Evolutionary conservation across 2,329 filamentous ascomycete genomes (phyloP), one percentile per base, ranked within the genome.

Genomic region (Rhynchosporium agropyri): DNA sequence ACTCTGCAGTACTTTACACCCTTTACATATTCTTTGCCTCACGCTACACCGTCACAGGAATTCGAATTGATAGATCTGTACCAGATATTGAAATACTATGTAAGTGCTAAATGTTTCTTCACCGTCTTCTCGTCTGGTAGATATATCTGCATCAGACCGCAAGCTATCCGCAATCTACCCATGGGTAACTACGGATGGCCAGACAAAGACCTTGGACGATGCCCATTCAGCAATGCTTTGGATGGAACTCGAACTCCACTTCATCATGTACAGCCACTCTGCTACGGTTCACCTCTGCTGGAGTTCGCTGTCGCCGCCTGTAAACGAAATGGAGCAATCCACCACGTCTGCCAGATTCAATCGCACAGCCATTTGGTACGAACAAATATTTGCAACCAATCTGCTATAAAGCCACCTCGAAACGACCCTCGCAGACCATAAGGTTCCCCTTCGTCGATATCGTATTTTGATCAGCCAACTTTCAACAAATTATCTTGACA

Each of bases 101-200:
- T 68, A 65, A 66, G 64, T 68, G 15, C 29, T 42, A 59, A 54
- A 57, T 50, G 26, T 66, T 62, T 62, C 59, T 40, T 67, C 56
- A 50, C 31, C 61, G 54, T 65, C 55, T 33, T 7, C 15, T 26
- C n/a, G 43, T 46, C 43, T 46, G 42, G 56, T 51, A 59, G 40
- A 55, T 56, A 36, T n/a, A 29, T 40, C 54, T 66, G 61, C 57
- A 48, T 29, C 54, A 60, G 55, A 48, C 61, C 61, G 61, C 57
- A 46, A 53, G 54, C 43, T 58, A 43, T 43, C 46, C 33, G 45
- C 33, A 48, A 2, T 53, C 13, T n/a, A 46, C 20, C 26, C 53
- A 29, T 53, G 36, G 36, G 20, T 20, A 33, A 36, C 36, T 42
- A 12, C 31, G 36, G 38, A 50, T 29, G 45, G 57, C 45, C n/a